Evolutionary conservation across 768 basidiomycete genomes (phyloP), one percentile per base, ranked within the genome.

Genomic region (Lentinus brumalis): DNA sequence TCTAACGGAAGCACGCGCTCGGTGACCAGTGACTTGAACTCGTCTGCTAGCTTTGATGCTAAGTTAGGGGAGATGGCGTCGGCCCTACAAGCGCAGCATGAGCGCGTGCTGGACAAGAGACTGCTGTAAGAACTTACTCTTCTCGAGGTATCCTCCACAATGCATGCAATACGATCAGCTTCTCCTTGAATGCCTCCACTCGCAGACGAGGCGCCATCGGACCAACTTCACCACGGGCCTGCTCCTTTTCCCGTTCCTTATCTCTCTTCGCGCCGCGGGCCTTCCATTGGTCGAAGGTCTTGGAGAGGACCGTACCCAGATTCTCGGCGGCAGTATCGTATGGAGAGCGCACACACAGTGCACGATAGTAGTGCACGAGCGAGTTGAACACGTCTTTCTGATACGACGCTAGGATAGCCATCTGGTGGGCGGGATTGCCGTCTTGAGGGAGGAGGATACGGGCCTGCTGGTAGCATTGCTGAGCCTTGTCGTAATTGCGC

Each of bases 381-480:
- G 92, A 88, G 35, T 79, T 75, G 68, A 96, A 94, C n/a, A 83
- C 79, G 74, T 98, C 94, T 62, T 83, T 82, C 66, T 89, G 81
- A 73, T 97, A 96, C 5, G 89, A 86, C 2, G 94, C 84, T 35
- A 98, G 83, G 61, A 98, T 96, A 4, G 96, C 97, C 18, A 98
- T 86, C 73, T 98, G 97, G 72, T 98, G 96, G 18, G 91, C 96
- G 0, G 97, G 85, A 69, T 98, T 96, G 65, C 96, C 97, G 65
- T 96, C 92, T 57, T 89, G 81, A 0, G 97, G 96, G 6, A 91
- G 77, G 9, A 99, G 80, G 32, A 87, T 70, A 42, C 89, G 82
- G 2, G 97, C 96, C 63, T 92, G 89, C 50, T 92, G 87, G 73
- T 98, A 99, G 71, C 87, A 92, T 52, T 84, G 83, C 16, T 85